Evolutionary conservation across 2,329 filamentous ascomycete genomes (phyloP).

Genomic region (Hyphodiscus sp.): DNA sequence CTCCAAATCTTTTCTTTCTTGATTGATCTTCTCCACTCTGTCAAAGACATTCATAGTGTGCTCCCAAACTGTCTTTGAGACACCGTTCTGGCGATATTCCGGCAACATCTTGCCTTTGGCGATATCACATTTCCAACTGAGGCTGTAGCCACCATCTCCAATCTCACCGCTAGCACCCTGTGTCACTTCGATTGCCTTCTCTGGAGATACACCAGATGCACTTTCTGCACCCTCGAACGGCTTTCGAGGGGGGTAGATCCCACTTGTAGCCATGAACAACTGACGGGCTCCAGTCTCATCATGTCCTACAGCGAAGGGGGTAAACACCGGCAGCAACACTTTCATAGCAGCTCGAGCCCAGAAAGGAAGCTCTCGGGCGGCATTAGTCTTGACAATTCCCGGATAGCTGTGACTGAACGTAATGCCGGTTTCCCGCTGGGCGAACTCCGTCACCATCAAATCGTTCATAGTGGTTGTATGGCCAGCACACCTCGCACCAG

Average conservation of each 20-base stretch:
- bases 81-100: slow-evolving; percentile 17
- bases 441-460: slow-evolving; percentile 45
- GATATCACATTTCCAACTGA: slow-evolving; percentile 23
- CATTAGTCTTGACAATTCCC: slow-evolving; percentile 39
- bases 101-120: slow-evolving; percentile 16
- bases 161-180: slow-evolving; percentile 12
- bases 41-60: slow-evolving; percentile 24
- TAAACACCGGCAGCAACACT: slow-evolving; percentile 10
- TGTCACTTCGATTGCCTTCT: slow-evolving; percentile 8
- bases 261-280: slow-evolving; percentile 25
- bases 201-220: slow-evolving; percentile 13
- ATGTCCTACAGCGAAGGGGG: slow-evolving; percentile 7
- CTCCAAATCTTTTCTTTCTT: slow-evolving; percentile 1
- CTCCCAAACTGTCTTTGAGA: slow-evolving; percentile 21
- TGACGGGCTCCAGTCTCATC: slow-evolving; percentile 26
- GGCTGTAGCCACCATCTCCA: slow-evolving; percentile 22
- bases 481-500: slow-evolving; percentile 13
- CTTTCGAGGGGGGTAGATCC: slow-evolving; percentile 21
- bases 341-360: slow-evolving; percentile 15
- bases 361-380: slow-evolving; percentile 30
- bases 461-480: slow-evolving; percentile 32
- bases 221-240: slow-evolving; percentile 3
- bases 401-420: slow-evolving; percentile 45
- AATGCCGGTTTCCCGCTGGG: slow-evolving; percentile 37
- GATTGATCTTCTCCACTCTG: slow-evolving; percentile 21